Percentiles rank a stretch among this genome's conserved stretches.
Conservation (phyloP, 2,329 filamentous ascomycete species). For the Paraconiothyrium sp. region DNA sequence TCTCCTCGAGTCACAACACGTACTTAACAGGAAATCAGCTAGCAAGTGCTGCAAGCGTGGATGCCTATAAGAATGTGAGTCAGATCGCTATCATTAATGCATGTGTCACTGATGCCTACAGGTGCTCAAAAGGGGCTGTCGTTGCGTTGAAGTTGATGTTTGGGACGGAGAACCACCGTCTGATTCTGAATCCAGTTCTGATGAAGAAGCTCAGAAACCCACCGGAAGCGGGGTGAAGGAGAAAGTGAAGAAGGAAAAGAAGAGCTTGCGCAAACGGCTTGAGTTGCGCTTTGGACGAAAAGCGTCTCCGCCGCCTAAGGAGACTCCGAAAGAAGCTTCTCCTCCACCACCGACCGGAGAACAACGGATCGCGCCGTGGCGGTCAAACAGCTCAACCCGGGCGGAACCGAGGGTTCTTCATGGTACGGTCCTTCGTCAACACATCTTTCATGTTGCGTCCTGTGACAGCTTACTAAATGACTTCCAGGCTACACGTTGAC, state of each 20-base stretch:
- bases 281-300: slow-evolving; percentile 44
- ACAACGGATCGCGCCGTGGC: slow-evolving; percentile 42
- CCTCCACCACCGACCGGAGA: slow-evolving; percentile 20
- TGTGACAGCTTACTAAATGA: slow-evolving; percentile 5
- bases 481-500: slow-evolving; percentile 75
- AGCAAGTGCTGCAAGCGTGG: slow-evolving; percentile 77
- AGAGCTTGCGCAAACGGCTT: slow-evolving; percentile 47
- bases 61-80: slow-evolving; percentile 78
- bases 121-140: slow-evolving; percentile 79
- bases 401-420: slow-evolving; percentile 84
- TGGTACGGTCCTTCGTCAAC: slow-evolving; percentile 54
- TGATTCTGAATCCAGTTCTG: slow-evolving; percentile 51
- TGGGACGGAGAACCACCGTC: slow-evolving; percentile 76
- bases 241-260: slow-evolving; percentile 39
- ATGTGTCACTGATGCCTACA: slow-evolving; percentile 43
- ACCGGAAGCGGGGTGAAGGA: slow-evolving; percentile 16
- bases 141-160: slow-evolving; percentile 94
- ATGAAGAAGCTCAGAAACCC: slow-evolving; percentile 40
- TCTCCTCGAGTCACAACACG: slow-evolving; percentile 94
- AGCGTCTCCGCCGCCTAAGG: slow-evolving; percentile 30
- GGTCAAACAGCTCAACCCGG: slow-evolving; percentile 39
- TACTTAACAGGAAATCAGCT: slow-evolving; percentile 90
- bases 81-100: slow-evolving; percentile 20
- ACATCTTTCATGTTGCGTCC: not conserved
- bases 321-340: slow-evolving; percentile 28